Percentiles rank a stretch among this genome's conserved stretches.
Evolutionary conservation across 2,329 filamentous ascomycete species (phyloP).

Genomic region (Penicillium sp.): DNA sequence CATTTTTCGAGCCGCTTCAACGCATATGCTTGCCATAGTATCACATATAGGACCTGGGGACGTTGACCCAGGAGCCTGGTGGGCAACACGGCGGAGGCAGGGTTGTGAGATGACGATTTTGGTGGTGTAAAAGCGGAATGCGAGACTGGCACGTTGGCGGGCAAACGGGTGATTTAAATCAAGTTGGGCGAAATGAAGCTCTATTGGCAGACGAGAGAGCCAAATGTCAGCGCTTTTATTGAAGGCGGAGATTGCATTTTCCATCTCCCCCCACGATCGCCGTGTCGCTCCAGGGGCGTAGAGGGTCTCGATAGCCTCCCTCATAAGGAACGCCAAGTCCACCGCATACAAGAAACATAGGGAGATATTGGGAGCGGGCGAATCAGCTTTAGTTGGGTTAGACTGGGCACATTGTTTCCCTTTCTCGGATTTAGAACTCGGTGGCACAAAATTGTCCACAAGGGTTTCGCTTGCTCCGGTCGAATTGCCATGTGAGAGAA

Average conservation of each 20-base stretch:
- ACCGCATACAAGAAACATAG: slow-evolving; percentile 42
- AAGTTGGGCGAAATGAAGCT: slow-evolving; percentile 34
- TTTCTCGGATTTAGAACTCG: background rate
- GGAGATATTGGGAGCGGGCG: slow-evolving; percentile 35
- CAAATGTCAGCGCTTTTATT: slow-evolving; percentile 39
- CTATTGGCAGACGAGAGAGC: slow-evolving; percentile 39
- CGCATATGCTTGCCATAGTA: slow-evolving; percentile 36
- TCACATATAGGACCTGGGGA: slow-evolving; percentile 32
- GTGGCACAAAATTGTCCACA: background rate
- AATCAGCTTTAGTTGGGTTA: slow-evolving; percentile 26
- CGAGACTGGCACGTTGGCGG: slow-evolving; percentile 37
- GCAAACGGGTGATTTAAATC: slow-evolving; percentile 28
- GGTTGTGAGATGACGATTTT: slow-evolving; percentile 45
- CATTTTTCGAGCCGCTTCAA: slow-evolving; percentile 35
- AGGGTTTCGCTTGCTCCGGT: slow-evolving; percentile 10
- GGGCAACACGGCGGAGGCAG: slow-evolving; percentile 41
- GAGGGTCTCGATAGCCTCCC: slow-evolving; percentile 37
- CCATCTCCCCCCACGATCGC: slow-evolving; percentile 39
- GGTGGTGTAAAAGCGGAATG: slow-evolving; percentile 45
- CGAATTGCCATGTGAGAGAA: slow-evolving; percentile 16
- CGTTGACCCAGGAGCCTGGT: slow-evolving; percentile 15
- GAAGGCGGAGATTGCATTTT: slow-evolving; percentile 33
- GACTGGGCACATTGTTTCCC: slow-evolving; percentile 22
- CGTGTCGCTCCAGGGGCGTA: slow-evolving; percentile 39
- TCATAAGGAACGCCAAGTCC: slow-evolving; percentile 37